A percentile compares a stretch with the other conserved stretches of the same genome.
Conservation (phyloP, 176 grass and related monocot species). For the Bolboschoenus planiculmis region DNA sequence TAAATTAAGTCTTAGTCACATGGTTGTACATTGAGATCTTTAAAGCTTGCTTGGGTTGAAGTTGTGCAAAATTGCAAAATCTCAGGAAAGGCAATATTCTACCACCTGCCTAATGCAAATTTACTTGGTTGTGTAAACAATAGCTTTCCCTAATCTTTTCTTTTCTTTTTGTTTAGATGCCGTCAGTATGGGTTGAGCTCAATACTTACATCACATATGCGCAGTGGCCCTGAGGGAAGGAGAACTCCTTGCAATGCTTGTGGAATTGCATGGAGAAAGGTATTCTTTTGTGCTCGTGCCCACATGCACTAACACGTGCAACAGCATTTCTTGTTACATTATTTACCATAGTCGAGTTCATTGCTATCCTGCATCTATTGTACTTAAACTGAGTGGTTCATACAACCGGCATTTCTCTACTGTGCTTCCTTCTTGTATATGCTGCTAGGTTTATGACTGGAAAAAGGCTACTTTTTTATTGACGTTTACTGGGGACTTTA, state of each 20-base stretch:
- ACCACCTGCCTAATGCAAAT: background rate
- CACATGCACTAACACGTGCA: background rate
- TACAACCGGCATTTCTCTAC: background rate
- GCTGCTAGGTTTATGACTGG: background rate
- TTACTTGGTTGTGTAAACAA: background rate
- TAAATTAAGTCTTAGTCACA: background rate
- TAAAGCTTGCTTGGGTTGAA: background rate
- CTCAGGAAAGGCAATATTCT: background rate
- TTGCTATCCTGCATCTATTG: no score
- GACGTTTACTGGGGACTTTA: background rate
- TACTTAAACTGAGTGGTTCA: no score
- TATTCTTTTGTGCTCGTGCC: background rate
- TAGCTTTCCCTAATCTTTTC: background rate
- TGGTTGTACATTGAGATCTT: background rate
- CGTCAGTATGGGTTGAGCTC: slow-evolving; percentile 47
- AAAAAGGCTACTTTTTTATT: background rate
- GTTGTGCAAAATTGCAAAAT: background rate
- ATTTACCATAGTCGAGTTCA: no score
- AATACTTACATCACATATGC: slow-evolving; percentile 50
- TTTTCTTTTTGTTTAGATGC: slow-evolving; percentile 26
- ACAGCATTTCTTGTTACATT: background rate
- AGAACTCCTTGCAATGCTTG: slow-evolving; percentile 50
- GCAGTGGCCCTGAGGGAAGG: slow-evolving; percentile 45
- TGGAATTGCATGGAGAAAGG: slow-evolving; percentile 59
- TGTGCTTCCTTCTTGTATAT: background rate